Evolutionary conservation across 2,329 filamentous ascomycete species (phyloP).

Genomic region (Rutstroemia sydowiana): DNA sequence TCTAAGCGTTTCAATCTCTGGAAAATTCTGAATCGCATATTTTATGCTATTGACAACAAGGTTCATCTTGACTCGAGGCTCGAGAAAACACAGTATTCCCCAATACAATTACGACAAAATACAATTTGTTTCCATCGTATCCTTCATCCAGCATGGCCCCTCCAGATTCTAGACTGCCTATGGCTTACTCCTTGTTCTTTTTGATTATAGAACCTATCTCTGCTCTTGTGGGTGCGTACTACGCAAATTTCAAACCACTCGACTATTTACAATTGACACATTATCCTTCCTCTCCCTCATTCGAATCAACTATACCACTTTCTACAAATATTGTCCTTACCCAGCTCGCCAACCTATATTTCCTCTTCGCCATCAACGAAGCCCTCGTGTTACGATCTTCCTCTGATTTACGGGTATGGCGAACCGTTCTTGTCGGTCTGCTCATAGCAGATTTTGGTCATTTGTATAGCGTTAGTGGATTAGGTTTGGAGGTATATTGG

Average conservation of each 20-base stretch:
- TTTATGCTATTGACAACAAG: no score
- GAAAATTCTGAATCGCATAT: not conserved
- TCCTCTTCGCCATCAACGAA: slow-evolving; percentile 72
- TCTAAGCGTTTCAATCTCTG: not conserved
- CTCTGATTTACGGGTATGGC: slow-evolving; percentile 62
- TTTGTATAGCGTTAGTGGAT: slow-evolving; percentile 54
- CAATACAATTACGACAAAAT: no score
- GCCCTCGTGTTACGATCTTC: slow-evolving; percentile 66
- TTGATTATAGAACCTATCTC: slow-evolving; percentile 60
- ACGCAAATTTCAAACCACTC: slow-evolving; percentile 41
- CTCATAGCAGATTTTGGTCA: slow-evolving; percentile 73
- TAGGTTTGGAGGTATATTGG: slow-evolving; percentile 56
- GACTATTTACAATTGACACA: slow-evolving; percentile 60
- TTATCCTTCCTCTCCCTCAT: slow-evolving; percentile 26
- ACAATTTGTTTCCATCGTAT: no score
- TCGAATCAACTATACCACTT: slow-evolving; percentile 38
- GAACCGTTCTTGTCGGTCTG: slow-evolving; percentile 55
- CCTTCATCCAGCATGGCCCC: not conserved
- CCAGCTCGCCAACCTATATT: slow-evolving; percentile 72
- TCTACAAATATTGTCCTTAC: slow-evolving; percentile 60
- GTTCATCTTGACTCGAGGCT: no score
- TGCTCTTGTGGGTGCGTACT: slow-evolving; percentile 45
- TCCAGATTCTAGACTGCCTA: slow-evolving; percentile 44
- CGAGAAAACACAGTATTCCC: no score
- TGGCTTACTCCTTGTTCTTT: slow-evolving; percentile 65